Percentiles rank a stretch among this genome's conserved stretches.
These are phyloP conservation scores for Boechera retrofracta DNA, from an alignment of 345 rosid genomes.

Conservation along the genomic window DNA sequence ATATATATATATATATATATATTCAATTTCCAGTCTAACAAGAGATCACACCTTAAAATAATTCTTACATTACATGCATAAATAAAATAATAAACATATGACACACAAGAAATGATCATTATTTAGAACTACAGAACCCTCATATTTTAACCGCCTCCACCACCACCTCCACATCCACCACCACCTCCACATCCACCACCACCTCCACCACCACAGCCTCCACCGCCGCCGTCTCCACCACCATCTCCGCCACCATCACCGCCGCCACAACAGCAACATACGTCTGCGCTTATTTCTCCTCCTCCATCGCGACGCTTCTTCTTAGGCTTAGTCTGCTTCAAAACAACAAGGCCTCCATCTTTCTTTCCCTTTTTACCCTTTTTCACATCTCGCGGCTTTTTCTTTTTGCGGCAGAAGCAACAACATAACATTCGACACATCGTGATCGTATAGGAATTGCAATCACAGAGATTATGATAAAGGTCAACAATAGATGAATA, in stretches of 20 bases:
- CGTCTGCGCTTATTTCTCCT: not conserved
- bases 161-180: constrained; percentile 5
- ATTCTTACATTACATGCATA: constrained; percentile 2
- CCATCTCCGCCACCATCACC: constrained; percentile 1
- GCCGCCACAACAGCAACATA: constrained; percentile 10
- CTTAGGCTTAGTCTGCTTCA: constrained; percentile 30
- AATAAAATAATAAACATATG: not conserved
- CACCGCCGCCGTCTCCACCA: not conserved
- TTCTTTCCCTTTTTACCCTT: constrained; percentile 36
- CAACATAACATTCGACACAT: constrained; percentile 35
- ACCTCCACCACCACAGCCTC: constrained; percentile 5
- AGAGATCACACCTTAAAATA: not conserved
- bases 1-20: no score
- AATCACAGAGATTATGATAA: constrained; percentile 12
- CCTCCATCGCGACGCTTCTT: constrained; percentile 27
- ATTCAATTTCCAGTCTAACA: not conserved
- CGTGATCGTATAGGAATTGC: constrained; percentile 18
- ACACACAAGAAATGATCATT: constrained; percentile 22
- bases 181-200: constrained; percentile 30
- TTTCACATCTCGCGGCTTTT: constrained; percentile 25
- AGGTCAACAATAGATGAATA: not conserved
- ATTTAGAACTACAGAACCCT: not conserved
- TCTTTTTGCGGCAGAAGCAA: constrained; percentile 22
- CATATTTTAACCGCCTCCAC: constrained; percentile 26
- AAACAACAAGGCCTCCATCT: constrained; percentile 37